A percentile compares a stretch with the other conserved stretches of the same genome.
Evolutionary conservation across 352 stramenopile species (phyloP).

Genomic region (Phytophthora uliginosa): DNA sequence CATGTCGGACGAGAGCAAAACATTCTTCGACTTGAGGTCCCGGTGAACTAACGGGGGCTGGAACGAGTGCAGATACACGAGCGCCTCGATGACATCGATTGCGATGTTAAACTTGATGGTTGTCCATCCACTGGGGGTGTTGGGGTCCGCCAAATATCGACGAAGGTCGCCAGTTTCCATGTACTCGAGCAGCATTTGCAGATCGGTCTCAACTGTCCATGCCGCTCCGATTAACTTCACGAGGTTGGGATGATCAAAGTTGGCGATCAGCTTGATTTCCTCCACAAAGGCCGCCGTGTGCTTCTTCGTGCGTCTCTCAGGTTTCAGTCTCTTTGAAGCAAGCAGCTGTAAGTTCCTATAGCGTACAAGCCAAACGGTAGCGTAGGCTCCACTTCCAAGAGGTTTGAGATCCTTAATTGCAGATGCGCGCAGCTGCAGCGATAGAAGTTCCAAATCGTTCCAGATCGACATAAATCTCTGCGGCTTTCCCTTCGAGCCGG

Average conservation of each 20-base stretch:
- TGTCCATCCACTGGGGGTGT: slow-evolving; percentile 18
- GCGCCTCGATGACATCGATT: slow-evolving; percentile 43
- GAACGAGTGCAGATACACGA: slow-evolving; percentile 52
- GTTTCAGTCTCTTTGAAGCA: slow-evolving; percentile 36
- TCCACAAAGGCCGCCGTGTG: slow-evolving; percentile 41
- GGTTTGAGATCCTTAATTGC: slow-evolving; percentile 35
- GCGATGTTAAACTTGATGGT: slow-evolving; percentile 43
- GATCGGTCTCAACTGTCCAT: slow-evolving; percentile 47
- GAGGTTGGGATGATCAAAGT: slow-evolving; percentile 53
- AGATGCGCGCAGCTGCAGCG: slow-evolving; percentile 29
- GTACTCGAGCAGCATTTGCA: slow-evolving; percentile 51
- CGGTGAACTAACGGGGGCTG: slow-evolving; percentile 52
- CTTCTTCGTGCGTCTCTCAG: slow-evolving; percentile 25
- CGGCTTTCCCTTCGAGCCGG: slow-evolving; percentile 14
- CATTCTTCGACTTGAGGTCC: slow-evolving; percentile 67
- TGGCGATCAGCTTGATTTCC: slow-evolving; percentile 50
- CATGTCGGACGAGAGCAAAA: slow-evolving; percentile 43
- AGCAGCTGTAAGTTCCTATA: slow-evolving; percentile 33
- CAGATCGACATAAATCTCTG: slow-evolving; percentile 28
- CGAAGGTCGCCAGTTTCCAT: slow-evolving; percentile 50
- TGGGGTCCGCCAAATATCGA: slow-evolving; percentile 20
- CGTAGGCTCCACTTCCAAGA: slow-evolving; percentile 38
- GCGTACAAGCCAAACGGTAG: slow-evolving; percentile 32
- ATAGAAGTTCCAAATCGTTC: slow-evolving; percentile 32
- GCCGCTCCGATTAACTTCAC: slow-evolving; percentile 45